Conservation (phyloP, 116 monocot genomes). For the Trichopus zeylanicus region DNA sequence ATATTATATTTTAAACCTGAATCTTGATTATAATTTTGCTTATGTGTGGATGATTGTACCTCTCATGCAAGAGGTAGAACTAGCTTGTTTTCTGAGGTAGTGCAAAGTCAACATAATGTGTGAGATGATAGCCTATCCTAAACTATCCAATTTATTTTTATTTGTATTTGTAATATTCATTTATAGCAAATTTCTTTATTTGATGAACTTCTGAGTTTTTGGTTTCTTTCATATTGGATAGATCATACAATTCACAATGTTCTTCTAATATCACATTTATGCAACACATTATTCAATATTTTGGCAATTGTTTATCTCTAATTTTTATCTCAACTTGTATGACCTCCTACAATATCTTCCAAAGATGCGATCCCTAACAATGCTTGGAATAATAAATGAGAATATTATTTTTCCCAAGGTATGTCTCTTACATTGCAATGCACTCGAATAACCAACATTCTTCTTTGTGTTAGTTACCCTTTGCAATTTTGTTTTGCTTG, state of each 20-base stretch:
- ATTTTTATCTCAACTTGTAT: slow-evolving; percentile 59
- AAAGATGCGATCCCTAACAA: slow-evolving; percentile 66
- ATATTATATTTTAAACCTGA: slow-evolving; percentile 35
- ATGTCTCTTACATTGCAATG: background rate
- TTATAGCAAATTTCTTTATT: too few species aligned
- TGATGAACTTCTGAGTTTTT: too few species aligned
- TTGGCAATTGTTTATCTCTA: background rate
- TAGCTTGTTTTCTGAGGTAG: slow-evolving; percentile 68
- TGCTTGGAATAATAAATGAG: slow-evolving; percentile 98
- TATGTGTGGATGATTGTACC: background rate
- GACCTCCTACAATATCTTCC: slow-evolving; percentile 89
- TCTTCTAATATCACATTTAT: too few species aligned
- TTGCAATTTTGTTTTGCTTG: background rate
- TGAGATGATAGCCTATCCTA: slow-evolving; percentile 39
- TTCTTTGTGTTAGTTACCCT: background rate
- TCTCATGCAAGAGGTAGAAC: slow-evolving; percentile 76
- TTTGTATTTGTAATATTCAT: too few species aligned
- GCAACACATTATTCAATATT: background rate
- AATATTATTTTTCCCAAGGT: slow-evolving; percentile 97
- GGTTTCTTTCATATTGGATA: too few species aligned
- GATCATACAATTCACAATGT: too few species aligned
- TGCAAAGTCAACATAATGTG: slow-evolving; percentile 94
- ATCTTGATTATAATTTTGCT: background rate
- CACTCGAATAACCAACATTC: slow-evolving; percentile 4
- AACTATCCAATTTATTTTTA: background rate